Evolutionary conservation across 208 protist genomes (phyloP).

Genomic region (Trypanosoma avium): DNA sequence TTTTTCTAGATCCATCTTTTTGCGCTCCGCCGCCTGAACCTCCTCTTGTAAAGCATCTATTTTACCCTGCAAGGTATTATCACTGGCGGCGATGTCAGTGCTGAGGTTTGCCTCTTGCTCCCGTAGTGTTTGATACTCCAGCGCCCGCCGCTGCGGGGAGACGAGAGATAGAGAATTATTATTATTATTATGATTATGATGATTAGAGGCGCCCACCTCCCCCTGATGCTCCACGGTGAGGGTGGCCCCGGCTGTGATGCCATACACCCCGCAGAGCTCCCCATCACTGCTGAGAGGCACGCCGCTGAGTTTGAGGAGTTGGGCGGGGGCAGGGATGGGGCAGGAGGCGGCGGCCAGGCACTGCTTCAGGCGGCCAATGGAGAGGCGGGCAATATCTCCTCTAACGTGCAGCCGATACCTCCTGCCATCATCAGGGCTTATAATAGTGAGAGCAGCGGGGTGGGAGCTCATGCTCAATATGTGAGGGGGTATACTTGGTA

Average conservation of each 20-base stretch:
- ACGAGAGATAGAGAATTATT: slow-evolving; percentile 16
- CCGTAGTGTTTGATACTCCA: slow-evolving; percentile 69
- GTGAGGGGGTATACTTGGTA: no score
- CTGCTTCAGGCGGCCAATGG: slow-evolving; percentile 67
- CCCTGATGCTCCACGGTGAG: slow-evolving; percentile 51
- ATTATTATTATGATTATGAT: not conserved
- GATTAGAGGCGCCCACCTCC: no score
- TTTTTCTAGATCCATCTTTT: slow-evolving; percentile 31
- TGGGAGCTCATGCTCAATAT: slow-evolving; percentile 14
- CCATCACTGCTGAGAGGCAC: slow-evolving; percentile 41
- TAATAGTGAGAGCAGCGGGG: slow-evolving; percentile 52
- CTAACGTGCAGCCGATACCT: slow-evolving; percentile 60
- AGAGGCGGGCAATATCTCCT: slow-evolving; percentile 47
- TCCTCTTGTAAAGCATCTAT: slow-evolving; percentile 38
- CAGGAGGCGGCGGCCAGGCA: slow-evolving; percentile 59
- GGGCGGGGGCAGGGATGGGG: slow-evolving; percentile 36
- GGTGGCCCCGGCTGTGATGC: slow-evolving; percentile 55
- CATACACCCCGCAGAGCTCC: slow-evolving; percentile 49
- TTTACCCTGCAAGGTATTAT: slow-evolving; percentile 34
- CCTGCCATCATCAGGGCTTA: slow-evolving; percentile 55
- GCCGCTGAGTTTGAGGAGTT: slow-evolving; percentile 62
- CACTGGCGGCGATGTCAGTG: slow-evolving; percentile 26
- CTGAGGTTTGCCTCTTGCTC: slow-evolving; percentile 47
- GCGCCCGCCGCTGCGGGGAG: slow-evolving; percentile 38
- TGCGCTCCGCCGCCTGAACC: slow-evolving; percentile 29